These are phyloP conservation scores for Ophiostoma piceae DNA, from an alignment of 2,329 filamentous ascomycete genomes.

Conservation along the genomic window DNA sequence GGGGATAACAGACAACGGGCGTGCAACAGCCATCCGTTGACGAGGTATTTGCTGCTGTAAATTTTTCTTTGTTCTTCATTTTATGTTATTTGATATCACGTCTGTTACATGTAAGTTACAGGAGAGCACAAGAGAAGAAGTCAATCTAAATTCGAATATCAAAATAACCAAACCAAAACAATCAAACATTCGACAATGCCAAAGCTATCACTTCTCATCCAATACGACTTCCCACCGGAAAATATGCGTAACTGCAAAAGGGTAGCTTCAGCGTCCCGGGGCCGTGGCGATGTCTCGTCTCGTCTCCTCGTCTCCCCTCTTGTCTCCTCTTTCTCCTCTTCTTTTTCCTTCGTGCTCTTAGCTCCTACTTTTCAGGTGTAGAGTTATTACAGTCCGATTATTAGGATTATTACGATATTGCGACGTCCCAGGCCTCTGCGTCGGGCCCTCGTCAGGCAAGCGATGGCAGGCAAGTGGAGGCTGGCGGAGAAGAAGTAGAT, in stretches of 20 bases:
- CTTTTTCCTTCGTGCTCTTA: neutral
- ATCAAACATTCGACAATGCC: neutral
- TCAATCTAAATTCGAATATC: neutral
- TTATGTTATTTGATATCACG: no score
- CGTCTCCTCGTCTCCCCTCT: neutral
- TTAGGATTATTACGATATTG: neutral
- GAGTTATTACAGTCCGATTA: neutral
- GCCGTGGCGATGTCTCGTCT: constrained; percentile 10
- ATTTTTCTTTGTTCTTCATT: neutral
- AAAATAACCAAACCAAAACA: neutral
- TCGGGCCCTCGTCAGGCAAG: constrained; percentile 11
- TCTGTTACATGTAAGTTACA: constrained; percentile 5
- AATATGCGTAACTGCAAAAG: neutral
- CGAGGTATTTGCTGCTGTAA: neutral
- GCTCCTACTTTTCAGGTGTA: neutral
- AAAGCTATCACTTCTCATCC: neutral
- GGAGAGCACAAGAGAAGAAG: neutral
- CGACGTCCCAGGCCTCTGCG: constrained; percentile 15
- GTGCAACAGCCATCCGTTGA: neutral
- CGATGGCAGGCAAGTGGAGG: constrained; percentile 11
- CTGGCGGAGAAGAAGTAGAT: neutral
- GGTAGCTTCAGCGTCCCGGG: neutral
- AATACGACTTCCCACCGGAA: neutral
- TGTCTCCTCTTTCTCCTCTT: constrained; percentile 1
- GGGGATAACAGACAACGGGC: neutral